Percentiles rank a stretch among this genome's conserved stretches.
phyloP scores from a whole-genome alignment of 345 rosid genomes.

The Trapa bicornis region DNA sequence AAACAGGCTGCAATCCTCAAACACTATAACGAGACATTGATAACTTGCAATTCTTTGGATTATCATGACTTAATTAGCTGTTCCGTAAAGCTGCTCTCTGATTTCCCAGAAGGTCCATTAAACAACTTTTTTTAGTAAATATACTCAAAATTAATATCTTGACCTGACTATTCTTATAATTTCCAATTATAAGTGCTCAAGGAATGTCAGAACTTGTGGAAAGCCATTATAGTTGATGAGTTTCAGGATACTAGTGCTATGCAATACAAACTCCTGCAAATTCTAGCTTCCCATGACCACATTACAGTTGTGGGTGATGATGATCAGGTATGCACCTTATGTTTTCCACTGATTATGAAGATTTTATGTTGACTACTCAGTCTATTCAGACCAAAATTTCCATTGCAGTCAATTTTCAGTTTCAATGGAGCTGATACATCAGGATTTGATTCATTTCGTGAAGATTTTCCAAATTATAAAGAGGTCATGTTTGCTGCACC shows the following conservation, averaged over 20 bases:
- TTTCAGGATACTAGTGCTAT: conserved; percentile 92
- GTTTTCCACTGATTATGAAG: background rate
- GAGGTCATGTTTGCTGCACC: conserved; percentile 35
- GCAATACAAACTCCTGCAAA: conserved; percentile 61
- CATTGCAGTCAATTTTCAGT: conserved; percentile 79
- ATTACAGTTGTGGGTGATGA: conserved; percentile 89
- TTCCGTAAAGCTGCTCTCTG: conserved; percentile 60
- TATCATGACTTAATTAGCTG: conserved; percentile 86
- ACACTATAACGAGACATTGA: conserved; percentile 53
- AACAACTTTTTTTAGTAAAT: background rate
- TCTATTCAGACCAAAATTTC: too few species aligned
- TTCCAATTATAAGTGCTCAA: conserved; percentile 41
- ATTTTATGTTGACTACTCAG: conserved; percentile 1
- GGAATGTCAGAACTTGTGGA: conserved; percentile 71
- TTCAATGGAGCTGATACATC: conserved; percentile 87
- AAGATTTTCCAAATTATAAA: conserved; percentile 61
- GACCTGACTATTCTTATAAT: conserved; percentile 10
- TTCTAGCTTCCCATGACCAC: conserved; percentile 63
- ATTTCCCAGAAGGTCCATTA: conserved; percentile 62
- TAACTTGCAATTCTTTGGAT: conserved; percentile 78
- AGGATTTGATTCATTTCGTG: conserved; percentile 84
- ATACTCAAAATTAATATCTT: conserved; percentile 8
- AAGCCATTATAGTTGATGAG: conserved; percentile 79
- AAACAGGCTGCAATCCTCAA: conserved; percentile 68
- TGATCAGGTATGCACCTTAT: conserved; percentile 52